A percentile compares a stretch with the other conserved stretches of the same genome.
Conservation (phyloP, 495 filamentous ascomycete species). For the Penicillium verhagenii region DNA sequence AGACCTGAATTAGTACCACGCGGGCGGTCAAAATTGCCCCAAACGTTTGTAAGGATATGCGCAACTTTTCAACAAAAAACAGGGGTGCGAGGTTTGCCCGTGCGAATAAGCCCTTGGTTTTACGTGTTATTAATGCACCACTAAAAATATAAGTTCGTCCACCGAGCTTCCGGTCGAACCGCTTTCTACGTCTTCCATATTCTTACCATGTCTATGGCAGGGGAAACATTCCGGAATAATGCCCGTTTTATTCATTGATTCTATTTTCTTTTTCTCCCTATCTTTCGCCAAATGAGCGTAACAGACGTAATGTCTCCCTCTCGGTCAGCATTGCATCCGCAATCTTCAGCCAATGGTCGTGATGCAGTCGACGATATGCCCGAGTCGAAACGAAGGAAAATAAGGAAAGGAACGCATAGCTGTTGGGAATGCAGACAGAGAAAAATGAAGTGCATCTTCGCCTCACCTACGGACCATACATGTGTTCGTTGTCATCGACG, state of each 20-base stretch:
- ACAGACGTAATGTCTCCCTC: not conserved
- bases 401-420: not conserved
- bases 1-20: too few species aligned
- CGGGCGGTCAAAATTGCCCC: too few species aligned
- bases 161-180: constrained; percentile 6
- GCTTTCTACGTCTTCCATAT: not conserved
- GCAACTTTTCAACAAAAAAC: too few species aligned
- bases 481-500: constrained; percentile 41
- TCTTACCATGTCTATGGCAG: not conserved
- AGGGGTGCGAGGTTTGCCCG: too few species aligned
- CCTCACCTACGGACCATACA: constrained; percentile 19
- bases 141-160: constrained; percentile 3
- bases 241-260: not conserved
- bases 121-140: too few species aligned
- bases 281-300: not conserved
- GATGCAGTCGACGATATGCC: not conserved
- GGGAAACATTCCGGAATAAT: not conserved
- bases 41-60: too few species aligned
- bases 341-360: not conserved
- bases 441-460: constrained; percentile 49
- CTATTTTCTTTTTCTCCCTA: not conserved
- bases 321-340: not conserved
- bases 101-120: too few species aligned
- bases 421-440: constrained; percentile 37
- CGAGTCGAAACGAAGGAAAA: not conserved